Base-by-base conservation (phyloP, 2,329 filamentous ascomycete species). In the Endocalyx cinctus region DNA sequence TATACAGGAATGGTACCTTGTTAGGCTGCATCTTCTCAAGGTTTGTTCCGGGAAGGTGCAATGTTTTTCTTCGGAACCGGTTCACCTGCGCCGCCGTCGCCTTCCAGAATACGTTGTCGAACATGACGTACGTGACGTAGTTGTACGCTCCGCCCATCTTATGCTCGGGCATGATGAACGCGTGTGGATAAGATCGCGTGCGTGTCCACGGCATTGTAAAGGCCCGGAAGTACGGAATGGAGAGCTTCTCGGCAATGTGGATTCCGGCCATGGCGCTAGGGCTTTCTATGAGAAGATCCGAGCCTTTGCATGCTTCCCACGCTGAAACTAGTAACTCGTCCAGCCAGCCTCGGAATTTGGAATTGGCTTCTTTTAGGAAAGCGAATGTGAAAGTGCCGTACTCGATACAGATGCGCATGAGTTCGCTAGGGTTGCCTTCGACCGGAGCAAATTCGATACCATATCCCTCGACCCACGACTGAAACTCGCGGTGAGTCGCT, bases 181-280 rank as follows among this genome's bases (percentile, higher is more conserved):
- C 92, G 60, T 98, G 92, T 3, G 92, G 92, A 51, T 98, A 98
- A 1, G 90, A 88, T 33, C 92, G 75, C 12, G 92, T 98, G 30
- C 89, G 80, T 1, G 92, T 95, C 92, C 92, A 98, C 0, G 92
- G 92, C 92, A 98, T 98, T 13, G 88, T 94, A 56, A 98, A 98
- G 0, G 89, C 90, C 35, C 92, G 80, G 67, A 97, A 97, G 59
- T 98, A 98, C 1, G 92, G 92, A 27, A 98, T 94, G 11, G 78
- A 73, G 2, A 98, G 72, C 16, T 88, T 87, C 63, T 98, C 92
- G 2, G 92, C 92, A 46, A 98, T 94, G 58, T 98, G 92, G 34
- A 98, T 95, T 17, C 92, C 92, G 1, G 84, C 88, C 92, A 98
- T 98, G 11, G 92, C 88, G 37, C 87, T 94, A 0, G 92, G 92